Evolutionary conservation across 805 yeast species (phyloP).

Genomic region (Clavispora santaluciae): DNA sequence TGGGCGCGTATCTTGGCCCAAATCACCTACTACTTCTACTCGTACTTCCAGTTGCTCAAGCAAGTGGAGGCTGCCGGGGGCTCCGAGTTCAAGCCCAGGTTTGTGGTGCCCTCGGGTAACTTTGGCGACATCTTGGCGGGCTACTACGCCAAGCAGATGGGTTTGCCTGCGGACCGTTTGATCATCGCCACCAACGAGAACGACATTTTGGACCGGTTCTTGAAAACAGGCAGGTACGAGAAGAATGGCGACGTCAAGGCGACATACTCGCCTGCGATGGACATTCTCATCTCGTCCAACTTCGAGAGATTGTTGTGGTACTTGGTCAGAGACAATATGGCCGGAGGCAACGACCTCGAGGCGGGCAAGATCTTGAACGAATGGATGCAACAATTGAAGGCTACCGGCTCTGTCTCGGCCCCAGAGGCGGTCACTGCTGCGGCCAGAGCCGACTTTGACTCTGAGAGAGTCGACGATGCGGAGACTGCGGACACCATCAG

Average conservation of each 20-base stretch:
- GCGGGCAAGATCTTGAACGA: conserved; percentile 69
- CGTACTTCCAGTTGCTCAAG: conserved; percentile 71
- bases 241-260: conserved; percentile 75
- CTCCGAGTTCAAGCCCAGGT: conserved; percentile 49
- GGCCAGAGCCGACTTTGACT: conserved; percentile 66
- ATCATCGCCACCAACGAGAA: conserved; percentile 95
- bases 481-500: conserved; percentile 80
- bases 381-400: conserved; percentile 78
- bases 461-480: conserved; percentile 74
- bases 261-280: conserved; percentile 98
- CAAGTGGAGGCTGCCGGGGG: conserved; percentile 18
- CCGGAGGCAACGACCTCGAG: conserved; percentile 45
- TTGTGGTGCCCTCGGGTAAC: conserved; percentile 96
- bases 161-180: conserved; percentile 80
- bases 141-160: conserved; percentile 91
- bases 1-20: conserved; percentile 99
- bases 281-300: conserved; percentile 89
- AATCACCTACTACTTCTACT: conserved; percentile 91
- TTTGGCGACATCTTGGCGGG: conserved; percentile 98
- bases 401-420: conserved; percentile 71
- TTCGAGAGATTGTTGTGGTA: conserved; percentile 97
- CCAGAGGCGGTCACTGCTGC: conserved; percentile 57
- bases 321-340: conserved; percentile 68
- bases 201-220: conserved; percentile 89
- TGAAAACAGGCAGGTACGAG: conserved; percentile 80